Base-by-base conservation (phyloP, 202 grass and related monocot genomes). In the Elaeis oleifera region DNA sequence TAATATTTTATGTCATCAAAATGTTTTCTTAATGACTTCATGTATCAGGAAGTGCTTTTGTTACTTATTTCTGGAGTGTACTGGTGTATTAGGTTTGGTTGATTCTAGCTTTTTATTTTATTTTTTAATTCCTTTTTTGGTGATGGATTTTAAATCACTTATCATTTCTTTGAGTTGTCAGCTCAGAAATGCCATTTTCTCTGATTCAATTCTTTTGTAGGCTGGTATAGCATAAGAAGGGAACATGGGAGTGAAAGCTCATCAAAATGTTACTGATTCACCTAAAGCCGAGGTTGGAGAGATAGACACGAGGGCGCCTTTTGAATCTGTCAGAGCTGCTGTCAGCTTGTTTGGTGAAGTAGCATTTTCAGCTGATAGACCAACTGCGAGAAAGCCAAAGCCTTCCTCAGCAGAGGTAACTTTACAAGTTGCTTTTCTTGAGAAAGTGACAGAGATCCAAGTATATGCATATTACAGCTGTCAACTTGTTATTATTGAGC, bases 261-360 rank as follows among this genome's bases (percentile, higher is more conserved):
- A 55, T 50, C 89, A 71, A 55, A 60, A 72, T 1, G 65, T 79
- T 56, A 28, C 63, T 22, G 89, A 85, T 51, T 64, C 73, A 5
- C 78, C 84, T 5, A 84, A 84, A 76, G 25, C 56, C 17, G 89
- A 89, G 72, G 72, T 85, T 14, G 85, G 85, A 29, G 89, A 95
- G 84, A 95, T 95, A 69, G 85, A 95, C 52, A 94, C 89, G 25
- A 83, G 89, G 15, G 84, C 89, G 77, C 89, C 89, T 65, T 94
- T 94, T 76, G 65, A 81, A 69, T 94, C 89, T 19, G 89, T 94
- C 31, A 94, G 88, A 85, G 89, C 89, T 82, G 89, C 89, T 26
- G 89, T 94, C 19, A 94, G 84, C 71, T 84, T 94, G 61, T 94
- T 94, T 74, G 89, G 89, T 59, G 84, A 94, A 72, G 84, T 85